These are phyloP conservation scores for Hanseniaspora occidentalis DNA, from an alignment of 805 yeast species.

Conservation along the genomic window DNA sequence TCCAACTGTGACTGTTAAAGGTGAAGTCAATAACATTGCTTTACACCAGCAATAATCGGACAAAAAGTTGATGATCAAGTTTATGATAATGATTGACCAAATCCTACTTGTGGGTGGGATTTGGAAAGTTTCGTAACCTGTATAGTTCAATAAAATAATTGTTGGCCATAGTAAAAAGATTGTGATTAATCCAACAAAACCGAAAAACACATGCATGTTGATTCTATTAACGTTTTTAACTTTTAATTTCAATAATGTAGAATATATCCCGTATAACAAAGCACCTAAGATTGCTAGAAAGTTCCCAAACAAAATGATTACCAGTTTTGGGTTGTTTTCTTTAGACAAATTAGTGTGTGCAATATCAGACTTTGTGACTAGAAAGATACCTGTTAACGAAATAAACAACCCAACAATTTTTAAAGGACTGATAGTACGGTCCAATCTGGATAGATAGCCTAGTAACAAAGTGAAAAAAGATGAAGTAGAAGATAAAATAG, in stretches of 20 bases:
- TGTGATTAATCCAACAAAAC: slow-evolving; percentile 85
- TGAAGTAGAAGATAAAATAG: slow-evolving; percentile 83
- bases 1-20: slow-evolving; percentile 92
- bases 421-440: slow-evolving; percentile 40
- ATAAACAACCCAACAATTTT: slow-evolving; percentile 61
- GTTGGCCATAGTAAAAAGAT: slow-evolving; percentile 73
- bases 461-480: slow-evolving; percentile 83
- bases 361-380: slow-evolving; percentile 60
- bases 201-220: slow-evolving; percentile 82
- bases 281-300: slow-evolving; percentile 75
- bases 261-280: slow-evolving; percentile 79
- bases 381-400: slow-evolving; percentile 65
- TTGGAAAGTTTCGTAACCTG: slow-evolving; percentile 59
- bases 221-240: slow-evolving; percentile 64
- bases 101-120: slow-evolving; percentile 47
- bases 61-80: slow-evolving; percentile 67
- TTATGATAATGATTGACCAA: slow-evolving; percentile 41
- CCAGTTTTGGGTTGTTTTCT: slow-evolving; percentile 17
- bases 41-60: slow-evolving; percentile 95
- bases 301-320: slow-evolving; percentile 51
- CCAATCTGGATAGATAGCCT: slow-evolving; percentile 64
- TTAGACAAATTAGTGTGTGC: slow-evolving; percentile 11
- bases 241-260: slow-evolving; percentile 65
- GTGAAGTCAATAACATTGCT: slow-evolving; percentile 86
- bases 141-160: slow-evolving; percentile 46